phyloP scores from a whole-genome alignment of 495 filamentous ascomycete genomes.

The Cairneyella variabilis region DNA sequence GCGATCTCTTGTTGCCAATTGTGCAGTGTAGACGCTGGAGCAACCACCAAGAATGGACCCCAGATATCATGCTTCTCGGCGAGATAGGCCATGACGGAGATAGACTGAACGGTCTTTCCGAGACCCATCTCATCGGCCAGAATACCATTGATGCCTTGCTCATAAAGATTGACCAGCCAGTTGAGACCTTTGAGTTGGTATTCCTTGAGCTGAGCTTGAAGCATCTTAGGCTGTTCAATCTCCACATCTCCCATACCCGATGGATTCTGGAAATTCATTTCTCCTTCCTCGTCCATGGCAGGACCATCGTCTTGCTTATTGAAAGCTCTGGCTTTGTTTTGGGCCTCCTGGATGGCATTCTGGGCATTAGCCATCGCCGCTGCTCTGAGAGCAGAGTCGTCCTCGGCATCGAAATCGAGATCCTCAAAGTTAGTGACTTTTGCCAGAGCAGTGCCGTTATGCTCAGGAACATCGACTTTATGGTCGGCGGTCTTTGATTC shows the following conservation, averaged over 20 bases:
- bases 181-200: slow-evolving; percentile 98
- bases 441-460: slow-evolving; percentile 48
- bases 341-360: slow-evolving; percentile 90
- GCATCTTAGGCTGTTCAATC: slow-evolving; percentile 89
- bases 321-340: slow-evolving; percentile 89
- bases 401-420: slow-evolving; percentile 92
- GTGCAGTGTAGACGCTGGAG: slow-evolving; percentile 92
- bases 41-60: slow-evolving; percentile 97
- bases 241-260: slow-evolving; percentile 90
- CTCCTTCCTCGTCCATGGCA: slow-evolving; percentile 74
- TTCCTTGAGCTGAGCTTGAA: slow-evolving; percentile 92
- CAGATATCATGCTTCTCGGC: slow-evolving; percentile 97
- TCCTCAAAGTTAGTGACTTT: slow-evolving; percentile 93
- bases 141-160: slow-evolving; percentile 99
- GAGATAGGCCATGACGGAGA: slow-evolving; percentile 98
- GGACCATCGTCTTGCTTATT: slow-evolving; percentile 60
- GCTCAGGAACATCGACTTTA: slow-evolving; percentile 55
- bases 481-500: slow-evolving; percentile 41
- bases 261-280: slow-evolving; percentile 99
- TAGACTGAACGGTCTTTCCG: slow-evolving; percentile 97
- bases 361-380: slow-evolving; percentile 96
- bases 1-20: slow-evolving; percentile 99
- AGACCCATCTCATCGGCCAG: slow-evolving; percentile 99
- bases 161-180: slow-evolving; percentile 98
- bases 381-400: slow-evolving; percentile 73